phyloP scores from a whole-genome alignment of 2,329 filamentous ascomycete species.

The Beauveria sp. region DNA sequence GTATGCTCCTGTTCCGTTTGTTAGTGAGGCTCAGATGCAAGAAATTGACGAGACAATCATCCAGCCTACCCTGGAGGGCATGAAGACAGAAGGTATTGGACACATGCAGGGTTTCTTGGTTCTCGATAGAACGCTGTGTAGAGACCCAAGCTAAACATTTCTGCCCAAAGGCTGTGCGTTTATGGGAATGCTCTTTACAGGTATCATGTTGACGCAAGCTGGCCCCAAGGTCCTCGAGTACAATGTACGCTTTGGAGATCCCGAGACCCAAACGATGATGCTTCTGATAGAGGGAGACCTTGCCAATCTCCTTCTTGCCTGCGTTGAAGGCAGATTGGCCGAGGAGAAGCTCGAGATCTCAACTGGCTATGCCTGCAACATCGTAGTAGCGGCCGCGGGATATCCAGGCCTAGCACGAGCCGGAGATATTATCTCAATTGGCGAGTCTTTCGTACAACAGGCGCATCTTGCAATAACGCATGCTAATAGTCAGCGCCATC shows the following conservation, averaged over 20 bases:
- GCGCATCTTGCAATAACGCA: not conserved
- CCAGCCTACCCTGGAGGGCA: conserved; percentile 55
- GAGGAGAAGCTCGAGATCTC: conserved; percentile 56
- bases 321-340: conserved; percentile 63
- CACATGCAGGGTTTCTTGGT: too few species aligned
- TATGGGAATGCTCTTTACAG: conserved; percentile 67
- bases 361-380: conserved; percentile 64
- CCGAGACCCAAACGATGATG: conserved; percentile 76
- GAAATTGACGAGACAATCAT: conserved; percentile 52
- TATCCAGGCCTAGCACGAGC: conserved; percentile 37
- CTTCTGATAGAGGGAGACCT: conserved; percentile 76
- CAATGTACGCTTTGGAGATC: conserved; percentile 83
- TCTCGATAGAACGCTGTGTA: too few species aligned
- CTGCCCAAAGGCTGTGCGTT: conserved; percentile 34
- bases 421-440: not conserved
- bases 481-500: not conserved
- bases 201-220: conserved; percentile 71
- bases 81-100: conserved; percentile 44
- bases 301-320: conserved; percentile 76
- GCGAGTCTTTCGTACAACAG: not conserved
- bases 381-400: conserved; percentile 77
- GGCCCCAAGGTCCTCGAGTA: conserved; percentile 80
- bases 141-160: not conserved
- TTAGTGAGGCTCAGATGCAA: conserved; percentile 41
- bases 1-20: conserved; percentile 57